Percentiles rank a stretch among this genome's conserved stretches.
Conservation (phyloP, 805 yeast genomes). For the Peterozyma toletana region DNA sequence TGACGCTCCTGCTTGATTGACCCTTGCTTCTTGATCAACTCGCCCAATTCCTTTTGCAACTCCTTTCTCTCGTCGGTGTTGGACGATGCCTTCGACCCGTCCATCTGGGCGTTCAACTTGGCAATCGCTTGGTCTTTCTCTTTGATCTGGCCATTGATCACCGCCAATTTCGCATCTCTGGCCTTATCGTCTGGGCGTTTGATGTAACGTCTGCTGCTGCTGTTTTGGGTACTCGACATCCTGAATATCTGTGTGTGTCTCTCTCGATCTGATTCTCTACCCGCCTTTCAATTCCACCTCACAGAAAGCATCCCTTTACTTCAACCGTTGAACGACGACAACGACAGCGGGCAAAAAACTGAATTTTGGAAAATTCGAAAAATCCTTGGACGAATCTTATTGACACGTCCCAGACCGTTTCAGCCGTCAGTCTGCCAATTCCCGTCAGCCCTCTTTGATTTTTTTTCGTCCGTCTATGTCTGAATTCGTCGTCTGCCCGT, state of each 20-base stretch:
- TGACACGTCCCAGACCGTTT: too few relatives aligned
- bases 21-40: slow-evolving; percentile 30
- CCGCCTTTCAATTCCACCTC: too few relatives aligned
- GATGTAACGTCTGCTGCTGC: slow-evolving; percentile 38
- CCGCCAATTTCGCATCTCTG: slow-evolving; percentile 50
- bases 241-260: too few relatives aligned
- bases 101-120: slow-evolving; percentile 47
- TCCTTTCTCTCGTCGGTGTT: slow-evolving; percentile 41
- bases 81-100: slow-evolving; percentile 43
- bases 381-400: too few relatives aligned
- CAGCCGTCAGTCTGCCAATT: neutral
- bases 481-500: neutral
- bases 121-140: slow-evolving; percentile 49
- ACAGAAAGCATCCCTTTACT: too few relatives aligned
- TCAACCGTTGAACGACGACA: too few relatives aligned
- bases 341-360: too few relatives aligned
- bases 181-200: slow-evolving; percentile 70
- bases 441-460: neutral
- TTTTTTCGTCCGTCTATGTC: neutral
- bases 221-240: too few relatives aligned
- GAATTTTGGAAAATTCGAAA: too few relatives aligned
- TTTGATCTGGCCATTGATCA: slow-evolving; percentile 53
- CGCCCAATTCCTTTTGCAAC: slow-evolving; percentile 37
- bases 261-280: too few relatives aligned
- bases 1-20: slow-evolving; percentile 25